Percentiles rank a stretch among this genome's conserved stretches.
Evolutionary conservation across 2,329 filamentous ascomycete species (phyloP).

Genomic region (Ilyonectria mors-panacis): DNA sequence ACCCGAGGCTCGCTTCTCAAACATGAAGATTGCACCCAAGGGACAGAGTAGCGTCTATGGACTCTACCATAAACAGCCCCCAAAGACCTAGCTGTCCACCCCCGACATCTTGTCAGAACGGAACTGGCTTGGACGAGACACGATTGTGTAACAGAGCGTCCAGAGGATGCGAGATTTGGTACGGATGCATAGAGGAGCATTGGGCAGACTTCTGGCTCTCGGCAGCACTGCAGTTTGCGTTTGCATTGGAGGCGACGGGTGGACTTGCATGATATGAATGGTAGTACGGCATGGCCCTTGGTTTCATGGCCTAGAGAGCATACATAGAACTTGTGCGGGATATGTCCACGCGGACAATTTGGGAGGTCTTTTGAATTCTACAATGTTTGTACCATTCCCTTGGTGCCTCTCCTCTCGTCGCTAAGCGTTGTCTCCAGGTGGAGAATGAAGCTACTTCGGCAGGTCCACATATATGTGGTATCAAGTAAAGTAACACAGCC

Average conservation of each 20-base stretch:
- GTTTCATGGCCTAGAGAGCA: conserved; percentile 1
- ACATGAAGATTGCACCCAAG: conserved; percentile 72
- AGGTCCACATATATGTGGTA: no score
- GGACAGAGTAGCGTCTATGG: conserved; percentile 76
- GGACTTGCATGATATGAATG: conserved; percentile 15
- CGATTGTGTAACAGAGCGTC: not conserved
- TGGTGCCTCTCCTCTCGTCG: not conserved
- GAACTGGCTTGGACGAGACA: not conserved
- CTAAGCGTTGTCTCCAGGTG: not conserved
- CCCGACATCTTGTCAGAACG: not conserved
- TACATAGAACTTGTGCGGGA: not conserved
- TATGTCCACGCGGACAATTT: conserved; percentile 16
- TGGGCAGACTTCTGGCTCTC: not conserved
- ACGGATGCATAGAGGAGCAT: conserved; percentile 15
- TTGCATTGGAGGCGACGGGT: conserved; percentile 4
- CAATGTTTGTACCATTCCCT: conserved; percentile 1
- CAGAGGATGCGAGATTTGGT: conserved; percentile 3
- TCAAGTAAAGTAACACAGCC: conserved; percentile 3
- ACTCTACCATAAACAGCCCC: conserved; percentile 54
- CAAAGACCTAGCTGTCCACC: conserved; percentile 17
- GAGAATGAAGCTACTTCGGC: no score
- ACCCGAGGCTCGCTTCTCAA: conserved; percentile 80
- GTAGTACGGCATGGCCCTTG: conserved; percentile 8
- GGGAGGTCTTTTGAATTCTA: conserved; percentile 8
- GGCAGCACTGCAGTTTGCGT: conserved; percentile 15